These are phyloP conservation scores for Yamadazyma sp. DNA, from an alignment of 805 yeast species.

Conservation along the genomic window DNA sequence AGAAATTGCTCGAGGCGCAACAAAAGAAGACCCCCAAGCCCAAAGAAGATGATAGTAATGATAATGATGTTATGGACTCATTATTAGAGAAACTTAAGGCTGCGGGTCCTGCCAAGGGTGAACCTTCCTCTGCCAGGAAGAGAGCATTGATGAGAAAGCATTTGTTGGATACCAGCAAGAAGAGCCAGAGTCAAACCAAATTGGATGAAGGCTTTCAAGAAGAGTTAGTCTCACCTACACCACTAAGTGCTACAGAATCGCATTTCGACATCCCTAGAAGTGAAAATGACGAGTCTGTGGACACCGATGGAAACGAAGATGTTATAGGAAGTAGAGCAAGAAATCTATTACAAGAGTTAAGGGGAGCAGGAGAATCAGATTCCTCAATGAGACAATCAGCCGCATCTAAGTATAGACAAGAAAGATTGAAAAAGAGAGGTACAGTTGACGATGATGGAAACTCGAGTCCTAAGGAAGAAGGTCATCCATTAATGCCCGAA, in stretches of 20 bases:
- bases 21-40: constrained; percentile 27
- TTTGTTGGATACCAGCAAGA: constrained; percentile 37
- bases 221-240: constrained; percentile 11
- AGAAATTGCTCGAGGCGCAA: constrained; percentile 56
- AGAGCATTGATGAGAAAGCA: constrained; percentile 74
- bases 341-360: constrained; percentile 57
- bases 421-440: constrained; percentile 9
- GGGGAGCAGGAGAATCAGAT: constrained; percentile 32
- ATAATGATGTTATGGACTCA: constrained; percentile 73
- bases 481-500: neutral
- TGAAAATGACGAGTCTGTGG: constrained; percentile 4
- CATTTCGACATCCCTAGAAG: constrained; percentile 17
- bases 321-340: constrained; percentile 62
- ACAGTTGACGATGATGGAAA: constrained; percentile 6
- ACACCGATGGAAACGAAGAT: constrained; percentile 14
- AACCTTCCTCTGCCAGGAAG: constrained; percentile 76
- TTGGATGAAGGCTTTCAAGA: constrained; percentile 5
- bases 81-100: constrained; percentile 83
- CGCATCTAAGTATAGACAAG: constrained; percentile 45
- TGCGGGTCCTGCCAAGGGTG: constrained; percentile 76
- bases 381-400: constrained; percentile 29
- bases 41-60: constrained; percentile 37
- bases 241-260: constrained; percentile 1
- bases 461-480: neutral
- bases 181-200: constrained; percentile 1